A percentile compares a stretch with the other conserved stretches of the same genome.
Conservation (phyloP, 1,139 yeast genomes). For the Pichia sp. region DNA sequence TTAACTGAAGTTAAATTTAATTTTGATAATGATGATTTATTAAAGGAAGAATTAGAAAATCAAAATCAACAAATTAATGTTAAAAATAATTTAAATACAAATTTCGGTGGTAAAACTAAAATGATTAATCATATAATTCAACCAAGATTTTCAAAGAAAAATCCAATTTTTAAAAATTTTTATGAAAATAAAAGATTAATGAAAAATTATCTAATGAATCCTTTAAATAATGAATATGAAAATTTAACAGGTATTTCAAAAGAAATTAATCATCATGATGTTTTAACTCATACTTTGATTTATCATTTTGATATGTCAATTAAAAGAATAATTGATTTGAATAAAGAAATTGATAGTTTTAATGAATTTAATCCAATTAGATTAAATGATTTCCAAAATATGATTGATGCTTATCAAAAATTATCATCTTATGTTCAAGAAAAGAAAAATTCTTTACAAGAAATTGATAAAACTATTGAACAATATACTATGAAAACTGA, state of each 20-base stretch:
- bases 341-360: constrained; percentile 30
- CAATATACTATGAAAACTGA: constrained; percentile 20
- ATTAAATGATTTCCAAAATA: constrained; percentile 20
- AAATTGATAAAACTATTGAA: constrained; percentile 9
- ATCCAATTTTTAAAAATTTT: constrained; percentile 29
- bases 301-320: constrained; percentile 33
- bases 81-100: constrained; percentile 24
- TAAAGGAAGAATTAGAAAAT: constrained; percentile 30
- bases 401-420: constrained; percentile 19
- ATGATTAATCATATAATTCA: constrained; percentile 29
- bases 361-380: constrained; percentile 28
- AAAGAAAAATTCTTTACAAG: constrained; percentile 25
- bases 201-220: constrained; percentile 63
- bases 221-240: constrained; percentile 48
- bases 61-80: constrained; percentile 14
- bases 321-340: constrained; percentile 21
- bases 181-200: constrained; percentile 61
- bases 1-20: constrained; percentile 70
- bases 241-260: constrained; percentile 52
- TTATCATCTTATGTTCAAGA: constrained; percentile 24
- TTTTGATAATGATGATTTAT: constrained; percentile 47
- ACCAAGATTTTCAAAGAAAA: constrained; percentile 21
- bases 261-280: constrained; percentile 26
- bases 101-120: constrained; percentile 29
- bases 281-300: constrained; percentile 44